These are phyloP conservation scores for Monilinia laxa DNA, from an alignment of 2,329 filamentous ascomycete genomes.

Conservation along the genomic window DNA sequence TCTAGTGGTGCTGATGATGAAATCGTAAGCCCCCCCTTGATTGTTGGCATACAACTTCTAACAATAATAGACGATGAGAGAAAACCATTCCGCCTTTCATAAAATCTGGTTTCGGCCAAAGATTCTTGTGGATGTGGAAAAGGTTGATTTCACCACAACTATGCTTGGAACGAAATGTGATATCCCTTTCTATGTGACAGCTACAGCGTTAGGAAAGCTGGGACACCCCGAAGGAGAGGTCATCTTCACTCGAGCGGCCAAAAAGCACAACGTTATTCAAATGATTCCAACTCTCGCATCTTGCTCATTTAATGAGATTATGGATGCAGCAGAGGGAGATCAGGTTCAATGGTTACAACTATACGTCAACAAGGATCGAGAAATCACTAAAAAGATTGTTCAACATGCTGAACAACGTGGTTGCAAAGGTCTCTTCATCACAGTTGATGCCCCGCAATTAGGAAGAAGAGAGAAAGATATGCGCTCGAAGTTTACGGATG, in stretches of 20 bases:
- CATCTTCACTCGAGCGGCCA: slow-evolving; percentile 78
- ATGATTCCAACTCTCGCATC: slow-evolving; percentile 98
- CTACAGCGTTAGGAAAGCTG: slow-evolving; percentile 92
- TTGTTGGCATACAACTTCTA: slow-evolving; percentile 24
- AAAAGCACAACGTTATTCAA: slow-evolving; percentile 86
- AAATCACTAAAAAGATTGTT: slow-evolving; percentile 86
- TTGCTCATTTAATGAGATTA: slow-evolving; percentile 95
- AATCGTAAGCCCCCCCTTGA: slow-evolving; percentile 56
- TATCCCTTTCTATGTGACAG: slow-evolving; percentile 94
- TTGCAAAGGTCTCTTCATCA: slow-evolving; percentile 96
- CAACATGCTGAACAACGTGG: slow-evolving; percentile 87
- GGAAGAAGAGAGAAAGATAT: slow-evolving; percentile 97
- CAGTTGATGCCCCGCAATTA: slow-evolving; percentile 93
- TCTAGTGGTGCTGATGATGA: slow-evolving; percentile 89
- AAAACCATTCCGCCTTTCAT: slow-evolving; percentile 95
- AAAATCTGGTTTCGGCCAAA: slow-evolving; percentile 96
- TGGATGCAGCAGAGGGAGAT: slow-evolving; percentile 75
- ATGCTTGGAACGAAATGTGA: slow-evolving; percentile 87
- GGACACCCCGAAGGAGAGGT: slow-evolving; percentile 94
- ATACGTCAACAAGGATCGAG: slow-evolving; percentile 90
- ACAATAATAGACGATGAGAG: slow-evolving; percentile 71
- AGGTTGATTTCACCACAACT: slow-evolving; percentile 81
- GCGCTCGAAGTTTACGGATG: slow-evolving; percentile 86
- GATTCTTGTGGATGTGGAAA: slow-evolving; percentile 84
- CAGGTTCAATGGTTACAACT: slow-evolving; percentile 97